These are phyloP conservation scores for Hibiscus tridactylites DNA, from an alignment of 345 rosid genomes.

Conservation along the genomic window DNA sequence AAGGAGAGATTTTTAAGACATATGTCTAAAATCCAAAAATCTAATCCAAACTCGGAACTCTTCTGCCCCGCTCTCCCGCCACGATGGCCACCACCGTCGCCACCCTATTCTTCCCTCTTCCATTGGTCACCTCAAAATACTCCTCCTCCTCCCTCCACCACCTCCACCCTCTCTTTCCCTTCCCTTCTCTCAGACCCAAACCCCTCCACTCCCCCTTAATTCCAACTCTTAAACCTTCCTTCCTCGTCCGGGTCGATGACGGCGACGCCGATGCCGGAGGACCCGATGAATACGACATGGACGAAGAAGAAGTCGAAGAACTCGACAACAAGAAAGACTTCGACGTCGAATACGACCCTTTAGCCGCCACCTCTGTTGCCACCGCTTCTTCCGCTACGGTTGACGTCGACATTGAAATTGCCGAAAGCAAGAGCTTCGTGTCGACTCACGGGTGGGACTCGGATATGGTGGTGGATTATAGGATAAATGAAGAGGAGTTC, in stretches of 20 bases:
- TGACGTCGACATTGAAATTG: constrained; percentile 55
- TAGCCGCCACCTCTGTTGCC: constrained; percentile 24
- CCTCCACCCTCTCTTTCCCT: not conserved
- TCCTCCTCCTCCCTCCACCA: constrained; percentile 13
- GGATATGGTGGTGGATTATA: constrained; percentile 78
- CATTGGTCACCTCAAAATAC: constrained; percentile 20
- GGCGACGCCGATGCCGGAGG: constrained; percentile 62
- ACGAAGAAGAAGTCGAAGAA: constrained; percentile 81
- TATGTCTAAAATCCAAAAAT: not conserved
- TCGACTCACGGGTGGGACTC: constrained; percentile 78
- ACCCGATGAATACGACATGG: constrained; percentile 68
- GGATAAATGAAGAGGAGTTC: constrained; percentile 85
- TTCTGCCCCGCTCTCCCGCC: not conserved
- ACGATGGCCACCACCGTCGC: constrained; percentile 13
- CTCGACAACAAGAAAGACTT: constrained; percentile 82
- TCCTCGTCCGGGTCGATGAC: constrained; percentile 58
- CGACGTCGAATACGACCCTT: constrained; percentile 82
- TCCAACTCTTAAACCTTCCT: constrained; percentile 20
- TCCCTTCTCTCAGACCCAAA: constrained; percentile 14
- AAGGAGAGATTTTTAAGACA: not conserved
- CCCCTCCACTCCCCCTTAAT: constrained; percentile 17
- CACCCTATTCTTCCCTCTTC: constrained; percentile 25
- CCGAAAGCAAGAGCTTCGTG: constrained; percentile 67
- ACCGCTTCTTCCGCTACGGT: constrained; percentile 15
- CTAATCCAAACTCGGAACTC: not conserved